Conservation (phyloP, 1,139 yeast species). For the Nakaseomyces sp. region DNA sequence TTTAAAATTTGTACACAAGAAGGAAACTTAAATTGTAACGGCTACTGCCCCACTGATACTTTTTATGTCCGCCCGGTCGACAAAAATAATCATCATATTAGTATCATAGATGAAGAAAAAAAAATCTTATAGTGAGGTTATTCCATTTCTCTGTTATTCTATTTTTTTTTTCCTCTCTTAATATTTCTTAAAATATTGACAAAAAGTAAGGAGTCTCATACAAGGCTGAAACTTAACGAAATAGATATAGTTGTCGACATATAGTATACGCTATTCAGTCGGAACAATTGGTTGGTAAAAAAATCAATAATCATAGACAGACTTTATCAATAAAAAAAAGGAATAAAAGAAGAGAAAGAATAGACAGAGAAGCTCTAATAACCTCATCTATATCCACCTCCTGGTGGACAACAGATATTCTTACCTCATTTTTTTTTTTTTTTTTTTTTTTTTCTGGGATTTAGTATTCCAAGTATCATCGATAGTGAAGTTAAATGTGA, state of each 20-base stretch:
- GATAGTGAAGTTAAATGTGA: no score
- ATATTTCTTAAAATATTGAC: background rate
- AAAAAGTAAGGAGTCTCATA: slow-evolving; percentile 21
- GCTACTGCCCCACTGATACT: slow-evolving; percentile 20
- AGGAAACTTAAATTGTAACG: slow-evolving; percentile 7
- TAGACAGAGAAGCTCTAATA: background rate
- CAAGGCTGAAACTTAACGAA: slow-evolving; percentile 36
- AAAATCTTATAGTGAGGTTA: no score
- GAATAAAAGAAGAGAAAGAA: no score
- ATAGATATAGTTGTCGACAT: slow-evolving; percentile 30
- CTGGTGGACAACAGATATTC: slow-evolving; percentile 8
- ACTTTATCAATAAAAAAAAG: background rate
- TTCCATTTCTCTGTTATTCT: background rate
- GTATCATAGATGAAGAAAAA: slow-evolving; percentile 7
- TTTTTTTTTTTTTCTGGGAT: no score
- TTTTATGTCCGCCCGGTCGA: slow-evolving; percentile 37
- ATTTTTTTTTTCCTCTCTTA: slow-evolving; percentile 2
- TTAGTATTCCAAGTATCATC: no score
- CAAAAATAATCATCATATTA: slow-evolving; percentile 30
- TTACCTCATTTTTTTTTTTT: background rate
- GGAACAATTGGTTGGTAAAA: slow-evolving; percentile 32
- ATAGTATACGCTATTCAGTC: slow-evolving; percentile 32
- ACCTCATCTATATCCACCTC: slow-evolving; percentile 9
- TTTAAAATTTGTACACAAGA: slow-evolving; percentile 32
- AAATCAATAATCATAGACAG: slow-evolving; percentile 23